Base-by-base conservation (phyloP, 2,329 filamentous ascomycete genomes). In the Eurotiales sp. region DNA sequence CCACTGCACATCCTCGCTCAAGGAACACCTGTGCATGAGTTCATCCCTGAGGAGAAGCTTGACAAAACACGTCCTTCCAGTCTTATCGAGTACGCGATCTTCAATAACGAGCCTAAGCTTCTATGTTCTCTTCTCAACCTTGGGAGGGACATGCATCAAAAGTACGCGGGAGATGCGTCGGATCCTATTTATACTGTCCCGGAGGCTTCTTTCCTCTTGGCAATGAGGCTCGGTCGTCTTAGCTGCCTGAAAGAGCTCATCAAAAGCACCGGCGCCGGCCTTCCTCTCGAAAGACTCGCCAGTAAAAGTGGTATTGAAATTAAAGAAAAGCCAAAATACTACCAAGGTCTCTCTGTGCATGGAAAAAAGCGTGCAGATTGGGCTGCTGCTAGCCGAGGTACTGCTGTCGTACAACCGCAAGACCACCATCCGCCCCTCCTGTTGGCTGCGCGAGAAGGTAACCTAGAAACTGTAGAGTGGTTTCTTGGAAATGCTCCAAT, bases 311-410 rank as follows among this genome's bases (percentile, higher is more conserved):
- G 86, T 2, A 68, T 86, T 1, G 77, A 85, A 59, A 65, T 84
- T 44, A 75, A 81, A 48, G 73, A 81, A 56, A 87, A 85, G 64
- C 82, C 87, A 1, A 78, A 79, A 15, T 88, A 82, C 65, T 95
- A 95, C 62, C 86, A 88, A 66, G 89, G 89, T 0, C 68, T 92
- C 25, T 85, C 82, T 1, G 85, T 95, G 1, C 84, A 87, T 56
- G 88, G 88, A 2, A 83, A 82, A 66, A 91, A 91, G 67, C 75
- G 82, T 44, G 73, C 75, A 29, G 88, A 91, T 59, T 95, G 88
- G 89, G 86, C 87, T 1, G 78, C 77, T 19, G 81, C 81, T 6
- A 82, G 83, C 17, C 53, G 51, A 37, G 30, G 30, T 10, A n/a
- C 25, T 21, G 37, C 2, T 19, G 5, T 27, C 27, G 42, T 14